Conservation (phyloP, 345 rosid species). For the Hibiscus syriacus region DNA sequence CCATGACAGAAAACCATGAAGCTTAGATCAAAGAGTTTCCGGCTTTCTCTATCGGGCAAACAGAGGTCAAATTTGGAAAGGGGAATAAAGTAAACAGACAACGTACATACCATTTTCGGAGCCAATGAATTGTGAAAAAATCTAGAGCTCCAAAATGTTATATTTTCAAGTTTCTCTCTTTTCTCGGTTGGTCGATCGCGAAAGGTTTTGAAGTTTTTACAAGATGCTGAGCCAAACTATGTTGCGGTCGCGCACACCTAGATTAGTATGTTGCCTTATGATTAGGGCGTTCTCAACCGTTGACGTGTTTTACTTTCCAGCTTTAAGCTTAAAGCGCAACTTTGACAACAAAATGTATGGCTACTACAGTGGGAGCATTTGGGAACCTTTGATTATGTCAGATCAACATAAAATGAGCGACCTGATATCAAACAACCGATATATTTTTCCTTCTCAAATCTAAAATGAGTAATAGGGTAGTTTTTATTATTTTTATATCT, state of each 20-base stretch:
- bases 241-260: not conserved
- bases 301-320: no score
- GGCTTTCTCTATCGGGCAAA: not conserved
- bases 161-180: not conserved
- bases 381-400: no score
- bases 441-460: no score
- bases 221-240: not conserved
- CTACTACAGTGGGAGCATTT: no score
- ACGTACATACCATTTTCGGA: constrained; percentile 24
- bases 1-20: not conserved
- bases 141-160: not conserved
- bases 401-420: no score
- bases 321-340: no score
- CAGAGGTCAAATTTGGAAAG: not conserved
- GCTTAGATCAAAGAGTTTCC: not conserved
- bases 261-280: not conserved
- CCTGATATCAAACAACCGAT: no score
- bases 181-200: not conserved
- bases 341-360: no score
- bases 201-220: no score
- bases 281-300: not conserved
- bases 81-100: not conserved
- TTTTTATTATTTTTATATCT: no score
- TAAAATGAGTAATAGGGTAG: no score
- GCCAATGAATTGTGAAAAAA: constrained; percentile 6